These are phyloP conservation scores for Asterella californica DNA, from an alignment of 225 moss, liverwort and hornwort genomes.

Conservation along the genomic window DNA sequence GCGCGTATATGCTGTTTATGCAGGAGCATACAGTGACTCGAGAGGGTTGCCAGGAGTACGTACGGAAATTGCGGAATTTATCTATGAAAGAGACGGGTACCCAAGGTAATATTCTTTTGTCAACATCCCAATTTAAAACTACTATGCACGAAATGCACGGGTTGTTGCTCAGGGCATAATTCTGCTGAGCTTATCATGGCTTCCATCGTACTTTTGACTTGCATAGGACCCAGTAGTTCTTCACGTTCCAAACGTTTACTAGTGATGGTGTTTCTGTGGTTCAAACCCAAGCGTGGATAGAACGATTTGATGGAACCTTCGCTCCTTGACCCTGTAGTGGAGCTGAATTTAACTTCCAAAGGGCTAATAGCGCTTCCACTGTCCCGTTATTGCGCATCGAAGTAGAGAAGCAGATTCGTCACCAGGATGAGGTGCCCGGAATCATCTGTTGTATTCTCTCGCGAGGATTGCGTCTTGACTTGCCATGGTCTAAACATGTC, in stretches of 20 bases:
- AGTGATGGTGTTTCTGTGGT: neutral
- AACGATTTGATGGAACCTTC: neutral
- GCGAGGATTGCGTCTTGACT: too few relatives aligned
- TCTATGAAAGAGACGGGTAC: constrained; percentile 70
- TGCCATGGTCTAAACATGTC: too few relatives aligned
- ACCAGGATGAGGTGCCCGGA: too few relatives aligned
- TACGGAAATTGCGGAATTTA: constrained; percentile 67
- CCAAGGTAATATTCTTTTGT: constrained; percentile 49
- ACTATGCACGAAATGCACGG: neutral
- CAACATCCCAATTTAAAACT: neutral
- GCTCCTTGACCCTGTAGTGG: neutral
- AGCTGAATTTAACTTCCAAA: too few relatives aligned
- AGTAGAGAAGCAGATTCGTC: too few relatives aligned
- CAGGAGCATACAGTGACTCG: constrained; percentile 98
- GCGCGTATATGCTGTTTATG: neutral
- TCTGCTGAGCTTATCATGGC: too few relatives aligned
- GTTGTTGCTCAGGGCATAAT: neutral
- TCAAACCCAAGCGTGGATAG: neutral
- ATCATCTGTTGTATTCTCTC: too few relatives aligned
- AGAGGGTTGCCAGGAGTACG: constrained; percentile 90
- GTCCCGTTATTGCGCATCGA: too few relatives aligned
- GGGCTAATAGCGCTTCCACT: too few relatives aligned
- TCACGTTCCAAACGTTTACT: neutral
- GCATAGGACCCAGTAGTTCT: neutral
- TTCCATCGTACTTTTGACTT: too few relatives aligned